Conservation (phyloP, 2,329 filamentous ascomycete species). For the Xylariaceae sp. region DNA sequence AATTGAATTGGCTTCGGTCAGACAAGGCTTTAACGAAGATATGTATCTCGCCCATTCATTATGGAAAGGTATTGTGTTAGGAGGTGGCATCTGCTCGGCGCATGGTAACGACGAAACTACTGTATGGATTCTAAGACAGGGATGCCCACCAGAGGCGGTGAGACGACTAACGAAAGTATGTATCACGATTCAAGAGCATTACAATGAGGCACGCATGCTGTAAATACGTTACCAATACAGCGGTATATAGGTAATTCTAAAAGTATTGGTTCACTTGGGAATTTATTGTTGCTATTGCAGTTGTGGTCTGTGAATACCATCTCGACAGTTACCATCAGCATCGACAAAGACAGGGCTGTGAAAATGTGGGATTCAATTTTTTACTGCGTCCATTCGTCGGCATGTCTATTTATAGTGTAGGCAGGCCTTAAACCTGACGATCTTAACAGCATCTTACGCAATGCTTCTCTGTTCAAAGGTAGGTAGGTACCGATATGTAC, state of each 20-base stretch:
- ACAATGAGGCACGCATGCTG: slow-evolving; percentile 6
- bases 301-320: no score
- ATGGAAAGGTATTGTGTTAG: slow-evolving; percentile 5
- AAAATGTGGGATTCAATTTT: neutral
- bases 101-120: slow-evolving; percentile 7
- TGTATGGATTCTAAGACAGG: slow-evolving; percentile 10
- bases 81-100: slow-evolving; percentile 13
- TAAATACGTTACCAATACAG: neutral
- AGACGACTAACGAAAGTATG: slow-evolving; percentile 9
- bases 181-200: slow-evolving; percentile 7
- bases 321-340: no score
- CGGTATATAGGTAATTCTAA: slow-evolving; percentile 2
- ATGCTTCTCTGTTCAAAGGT: no score
- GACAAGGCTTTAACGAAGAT: slow-evolving; percentile 11
- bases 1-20: neutral
- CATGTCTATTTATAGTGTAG: neutral
- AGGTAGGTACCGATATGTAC: no score
- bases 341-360: neutral
- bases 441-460: no score
- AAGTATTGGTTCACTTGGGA: neutral
- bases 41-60: slow-evolving; percentile 12
- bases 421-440: neutral
- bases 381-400: neutral
- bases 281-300: no score
- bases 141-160: slow-evolving; percentile 15